phyloP scores from a whole-genome alignment of 2,329 filamentous ascomycete genomes.

The Penicillium sp. region DNA sequence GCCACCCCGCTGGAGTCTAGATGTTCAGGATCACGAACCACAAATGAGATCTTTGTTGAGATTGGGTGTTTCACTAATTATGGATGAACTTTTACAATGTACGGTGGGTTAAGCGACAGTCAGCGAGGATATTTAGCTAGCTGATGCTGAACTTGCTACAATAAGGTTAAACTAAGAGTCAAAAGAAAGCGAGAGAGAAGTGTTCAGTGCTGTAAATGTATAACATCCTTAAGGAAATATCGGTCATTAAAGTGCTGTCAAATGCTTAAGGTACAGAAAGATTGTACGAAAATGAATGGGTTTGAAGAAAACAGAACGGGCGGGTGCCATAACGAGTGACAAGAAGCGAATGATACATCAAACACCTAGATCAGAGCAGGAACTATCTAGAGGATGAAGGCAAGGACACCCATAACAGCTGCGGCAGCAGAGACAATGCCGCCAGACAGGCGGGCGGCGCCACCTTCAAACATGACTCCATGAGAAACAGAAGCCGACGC shows the following conservation, averaged over 20 bases:
- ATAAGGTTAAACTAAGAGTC: accelerated
- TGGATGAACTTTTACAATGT: background rate
- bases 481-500: slow-evolving; percentile 31
- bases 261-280: slow-evolving; percentile 1
- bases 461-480: slow-evolving; percentile 26
- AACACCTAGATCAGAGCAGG: background rate
- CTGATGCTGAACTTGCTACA: background rate
- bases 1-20: background rate
- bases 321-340: slow-evolving; percentile 14
- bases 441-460: slow-evolving; percentile 20
- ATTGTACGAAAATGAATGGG: slow-evolving; percentile 2
- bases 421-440: slow-evolving; percentile 24
- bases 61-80: no score
- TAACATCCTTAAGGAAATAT: slow-evolving; percentile 1
- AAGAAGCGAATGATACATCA: background rate
- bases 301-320: background rate
- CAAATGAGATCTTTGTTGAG: background rate
- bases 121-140: accelerated
- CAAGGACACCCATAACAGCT: slow-evolving; percentile 28
- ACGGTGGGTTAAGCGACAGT: accelerated
- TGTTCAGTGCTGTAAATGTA: background rate
- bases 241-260: slow-evolving; percentile 13
- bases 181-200: no score
- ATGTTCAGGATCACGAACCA: background rate
- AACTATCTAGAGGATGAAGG: slow-evolving; percentile 27